Conservation (phyloP, 2,329 filamentous ascomycete species). For the Fusarium odoratissimum region DNA sequence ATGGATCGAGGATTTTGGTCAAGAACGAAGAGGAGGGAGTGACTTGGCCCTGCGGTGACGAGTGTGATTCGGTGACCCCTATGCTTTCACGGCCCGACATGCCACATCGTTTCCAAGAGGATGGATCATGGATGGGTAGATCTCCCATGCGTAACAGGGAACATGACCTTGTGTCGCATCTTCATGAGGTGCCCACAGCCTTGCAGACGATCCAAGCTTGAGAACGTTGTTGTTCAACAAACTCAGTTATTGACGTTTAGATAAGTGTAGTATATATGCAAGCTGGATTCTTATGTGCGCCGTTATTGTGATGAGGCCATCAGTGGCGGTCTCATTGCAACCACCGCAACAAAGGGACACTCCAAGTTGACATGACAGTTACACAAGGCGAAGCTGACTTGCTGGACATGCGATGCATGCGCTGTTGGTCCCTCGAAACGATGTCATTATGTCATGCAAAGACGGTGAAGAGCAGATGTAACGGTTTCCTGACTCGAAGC, state of each 20-base stretch:
- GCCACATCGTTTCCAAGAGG: slow-evolving; percentile 31
- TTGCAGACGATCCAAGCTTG: slow-evolving; percentile 39
- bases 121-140: slow-evolving; percentile 39
- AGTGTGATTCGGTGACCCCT: slow-evolving; percentile 13
- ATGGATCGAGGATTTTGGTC: slow-evolving; percentile 33
- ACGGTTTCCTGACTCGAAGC: slow-evolving; percentile 20
- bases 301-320: background rate
- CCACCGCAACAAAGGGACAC: background rate
- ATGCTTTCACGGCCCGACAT: slow-evolving; percentile 8
- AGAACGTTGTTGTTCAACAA: background rate
- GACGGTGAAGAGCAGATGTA: slow-evolving; percentile 29
- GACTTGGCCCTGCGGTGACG: slow-evolving; percentile 16
- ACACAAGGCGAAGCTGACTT: slow-evolving; percentile 14
- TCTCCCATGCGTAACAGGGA: slow-evolving; percentile 44
- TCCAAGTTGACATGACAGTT: slow-evolving; percentile 1
- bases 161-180: slow-evolving; percentile 43
- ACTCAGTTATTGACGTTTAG: background rate
- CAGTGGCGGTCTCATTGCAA: background rate
- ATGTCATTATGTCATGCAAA: slow-evolving; percentile 19
- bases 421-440: background rate
- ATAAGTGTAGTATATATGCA: background rate
- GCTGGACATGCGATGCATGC: background rate
- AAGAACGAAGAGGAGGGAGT: slow-evolving; percentile 21
- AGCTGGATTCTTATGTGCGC: background rate
- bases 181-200: slow-evolving; percentile 33